Percentiles rank a stretch among this genome's conserved stretches.
Conservation (phyloP, 768 basidiomycete genomes). For the Steccherinum ochraceum region DNA sequence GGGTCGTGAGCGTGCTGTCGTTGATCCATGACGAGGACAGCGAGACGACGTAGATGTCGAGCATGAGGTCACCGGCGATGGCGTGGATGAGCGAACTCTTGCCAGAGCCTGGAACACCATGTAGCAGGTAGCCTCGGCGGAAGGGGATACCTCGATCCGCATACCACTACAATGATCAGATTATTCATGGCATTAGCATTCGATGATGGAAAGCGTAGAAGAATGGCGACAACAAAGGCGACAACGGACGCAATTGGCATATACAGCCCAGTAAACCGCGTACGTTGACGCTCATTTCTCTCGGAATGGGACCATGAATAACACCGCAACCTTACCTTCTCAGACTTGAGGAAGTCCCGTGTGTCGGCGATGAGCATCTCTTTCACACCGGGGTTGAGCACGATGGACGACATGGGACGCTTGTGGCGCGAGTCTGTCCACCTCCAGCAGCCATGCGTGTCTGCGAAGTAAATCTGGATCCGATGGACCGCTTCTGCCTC, state of each 20-base stretch:
- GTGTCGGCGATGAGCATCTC: conserved; percentile 83
- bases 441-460: conserved; percentile 82
- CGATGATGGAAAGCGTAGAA: not conserved
- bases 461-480: conserved; percentile 87
- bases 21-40: conserved; percentile 84
- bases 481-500: conserved; percentile 83
- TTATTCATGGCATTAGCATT: conserved; percentile 7
- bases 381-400: conserved; percentile 83
- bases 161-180: conserved; percentile 57
- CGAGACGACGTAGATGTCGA: conserved; percentile 90
- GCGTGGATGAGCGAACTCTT: conserved; percentile 86
- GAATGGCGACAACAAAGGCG: not conserved
- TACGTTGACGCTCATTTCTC: not conserved
- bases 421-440: conserved; percentile 87
- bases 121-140: conserved; percentile 80
- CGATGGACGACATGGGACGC: conserved; percentile 82
- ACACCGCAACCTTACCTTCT: conserved; percentile 50
- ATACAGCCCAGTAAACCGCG: not conserved
- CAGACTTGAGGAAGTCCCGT: conserved; percentile 76
- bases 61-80: conserved; percentile 80
- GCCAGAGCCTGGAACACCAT: conserved; percentile 81
- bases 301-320: not conserved
- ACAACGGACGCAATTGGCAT: not conserved
- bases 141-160: conserved; percentile 91
- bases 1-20: conserved; percentile 76